Conservation (phyloP, 371 early-diverging fungal genomes). For the Circinella minor region DNA sequence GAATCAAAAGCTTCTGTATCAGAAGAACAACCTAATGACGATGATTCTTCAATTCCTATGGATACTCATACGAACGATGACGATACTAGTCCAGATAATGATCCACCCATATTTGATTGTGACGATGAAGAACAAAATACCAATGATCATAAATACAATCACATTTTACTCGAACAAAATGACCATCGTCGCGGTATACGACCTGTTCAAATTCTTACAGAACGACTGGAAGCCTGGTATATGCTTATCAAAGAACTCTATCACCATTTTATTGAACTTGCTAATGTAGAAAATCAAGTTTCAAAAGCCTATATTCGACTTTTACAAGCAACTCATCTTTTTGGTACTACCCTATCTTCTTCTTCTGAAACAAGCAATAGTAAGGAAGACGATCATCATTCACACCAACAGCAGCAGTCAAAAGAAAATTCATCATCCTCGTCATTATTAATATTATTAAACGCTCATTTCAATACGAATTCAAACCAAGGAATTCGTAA, state of each 20-base stretch:
- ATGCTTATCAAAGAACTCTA: slow-evolving; percentile 28
- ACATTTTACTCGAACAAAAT: not conserved
- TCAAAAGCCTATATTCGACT: slow-evolving; percentile 34
- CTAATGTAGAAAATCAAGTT: slow-evolving; percentile 30
- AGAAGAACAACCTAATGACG: not conserved
- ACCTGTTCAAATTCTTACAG: slow-evolving; percentile 35
- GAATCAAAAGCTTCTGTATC: not conserved
- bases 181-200: slow-evolving; percentile 25
- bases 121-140: slow-evolving; percentile 8
- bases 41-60: too few relatives aligned
- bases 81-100: not conserved
- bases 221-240: slow-evolving; percentile 47
- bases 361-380: not conserved
- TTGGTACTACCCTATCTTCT: not conserved
- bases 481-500: slow-evolving; percentile 27
- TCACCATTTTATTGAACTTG: slow-evolving; percentile 33
- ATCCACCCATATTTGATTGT: slow-evolving; percentile 40
- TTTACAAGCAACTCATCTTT: not conserved
- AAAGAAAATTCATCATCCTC: not conserved
- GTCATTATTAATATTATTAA: slow-evolving; percentile 10
- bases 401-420: not conserved
- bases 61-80: too few relatives aligned
- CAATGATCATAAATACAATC: slow-evolving; percentile 2
- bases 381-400: not conserved
- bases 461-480: slow-evolving; percentile 29